These are phyloP conservation scores for Hericium rajendrae DNA, from an alignment of 768 basidiomycete species.

Conservation along the genomic window DNA sequence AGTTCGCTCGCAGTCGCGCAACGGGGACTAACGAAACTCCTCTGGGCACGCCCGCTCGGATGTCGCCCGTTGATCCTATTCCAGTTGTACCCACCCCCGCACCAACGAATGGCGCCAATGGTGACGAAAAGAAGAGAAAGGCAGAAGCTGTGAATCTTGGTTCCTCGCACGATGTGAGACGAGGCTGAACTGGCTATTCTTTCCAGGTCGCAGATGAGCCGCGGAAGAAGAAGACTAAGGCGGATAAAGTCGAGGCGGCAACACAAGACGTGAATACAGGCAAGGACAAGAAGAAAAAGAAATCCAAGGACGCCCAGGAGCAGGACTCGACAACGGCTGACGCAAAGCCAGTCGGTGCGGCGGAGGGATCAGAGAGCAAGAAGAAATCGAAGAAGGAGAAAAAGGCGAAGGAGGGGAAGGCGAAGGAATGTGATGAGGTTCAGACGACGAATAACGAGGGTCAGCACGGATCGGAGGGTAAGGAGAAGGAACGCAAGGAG, in stretches of 20 bases:
- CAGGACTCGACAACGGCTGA: neutral
- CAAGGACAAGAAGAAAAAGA: slow-evolving; percentile 1
- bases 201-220: neutral
- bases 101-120: neutral
- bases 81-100: slow-evolving; percentile 9
- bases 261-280: neutral
- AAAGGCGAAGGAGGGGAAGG: slow-evolving; percentile 5
- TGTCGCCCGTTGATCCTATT: slow-evolving; percentile 31
- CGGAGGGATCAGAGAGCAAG: neutral
- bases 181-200: neutral
- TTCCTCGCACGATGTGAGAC: neutral
- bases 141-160: neutral
- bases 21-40: slow-evolving; percentile 70
- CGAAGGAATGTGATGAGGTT: neutral
- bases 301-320: neutral
- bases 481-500: slow-evolving; percentile 22
- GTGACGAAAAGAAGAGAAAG: neutral
- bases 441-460: neutral
- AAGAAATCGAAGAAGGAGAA: slow-evolving; percentile 16
- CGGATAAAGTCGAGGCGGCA: neutral
- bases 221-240: neutral
- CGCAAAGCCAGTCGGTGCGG: neutral
- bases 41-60: slow-evolving; percentile 50
- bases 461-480: slow-evolving; percentile 9
- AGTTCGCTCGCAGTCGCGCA: slow-evolving; percentile 12